Percentiles rank a stretch among this genome's conserved stretches.
Conservation (phyloP, 768 basidiomycete genomes). For the Antrodiella citrinella region DNA sequence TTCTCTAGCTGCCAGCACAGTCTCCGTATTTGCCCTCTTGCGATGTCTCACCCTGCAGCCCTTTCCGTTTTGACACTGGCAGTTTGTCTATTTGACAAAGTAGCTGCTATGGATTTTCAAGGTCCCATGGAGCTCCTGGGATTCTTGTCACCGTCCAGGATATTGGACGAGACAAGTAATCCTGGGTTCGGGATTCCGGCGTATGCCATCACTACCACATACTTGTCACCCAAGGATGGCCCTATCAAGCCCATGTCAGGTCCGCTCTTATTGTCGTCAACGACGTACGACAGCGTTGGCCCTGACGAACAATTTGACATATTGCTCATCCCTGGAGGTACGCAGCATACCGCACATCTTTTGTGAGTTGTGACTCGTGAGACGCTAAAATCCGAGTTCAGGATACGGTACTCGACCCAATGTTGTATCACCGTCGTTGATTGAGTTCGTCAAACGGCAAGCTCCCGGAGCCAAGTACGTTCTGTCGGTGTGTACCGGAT, state of each 20-base stretch:
- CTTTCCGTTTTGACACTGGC: conserved; percentile 10
- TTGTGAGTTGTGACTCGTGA: neutral
- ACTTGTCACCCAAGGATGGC: conserved; percentile 15
- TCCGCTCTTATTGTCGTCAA: conserved; percentile 8
- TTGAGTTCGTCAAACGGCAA: conserved; percentile 4
- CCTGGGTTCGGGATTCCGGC: neutral
- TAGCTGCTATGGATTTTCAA: conserved; percentile 25
- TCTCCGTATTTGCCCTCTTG: no score
- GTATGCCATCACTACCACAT: conserved; percentile 11
- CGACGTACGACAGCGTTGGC: conserved; percentile 6
- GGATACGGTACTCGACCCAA: conserved; percentile 3
- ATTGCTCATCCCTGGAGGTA: conserved; percentile 12
- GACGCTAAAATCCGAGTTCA: neutral
- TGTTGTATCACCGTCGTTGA: neutral
- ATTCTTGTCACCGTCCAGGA: conserved; percentile 1
- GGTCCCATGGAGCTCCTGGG: conserved; percentile 25
- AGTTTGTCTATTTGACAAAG: conserved; percentile 25
- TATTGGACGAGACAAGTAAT: neutral
- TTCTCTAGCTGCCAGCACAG: no score
- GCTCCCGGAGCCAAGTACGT: conserved; percentile 21
- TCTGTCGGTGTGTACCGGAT: conserved; percentile 28
- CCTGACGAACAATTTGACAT: conserved; percentile 10
- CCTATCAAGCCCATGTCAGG: conserved; percentile 15
- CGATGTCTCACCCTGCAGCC: no score
- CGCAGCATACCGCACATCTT: neutral